phyloP scores from a whole-genome alignment of 768 basidiomycete species.

The Auricularia heimuer region DNA sequence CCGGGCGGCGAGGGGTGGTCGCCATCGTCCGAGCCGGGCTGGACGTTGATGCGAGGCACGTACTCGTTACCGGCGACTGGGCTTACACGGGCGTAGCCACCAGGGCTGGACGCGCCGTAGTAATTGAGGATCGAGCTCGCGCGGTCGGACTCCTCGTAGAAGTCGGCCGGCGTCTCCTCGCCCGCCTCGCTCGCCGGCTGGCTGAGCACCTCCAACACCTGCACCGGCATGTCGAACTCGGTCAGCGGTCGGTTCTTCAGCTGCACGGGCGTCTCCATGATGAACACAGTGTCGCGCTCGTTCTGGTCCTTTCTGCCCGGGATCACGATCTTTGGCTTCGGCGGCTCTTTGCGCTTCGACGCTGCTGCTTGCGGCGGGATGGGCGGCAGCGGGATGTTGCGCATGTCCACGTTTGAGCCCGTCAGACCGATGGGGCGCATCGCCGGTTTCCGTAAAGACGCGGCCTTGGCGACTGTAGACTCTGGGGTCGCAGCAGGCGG shows the following conservation, averaged over 20 bases:
- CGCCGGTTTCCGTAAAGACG: not conserved
- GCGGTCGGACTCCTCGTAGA: not conserved
- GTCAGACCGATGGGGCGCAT: not conserved
- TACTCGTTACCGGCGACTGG: not conserved
- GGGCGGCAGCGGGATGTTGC: not conserved
- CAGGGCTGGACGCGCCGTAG: conserved; percentile 1
- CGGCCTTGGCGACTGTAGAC: not conserved
- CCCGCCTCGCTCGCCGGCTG: not conserved
- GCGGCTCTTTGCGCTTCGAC: not conserved
- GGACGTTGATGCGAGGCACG: not conserved
- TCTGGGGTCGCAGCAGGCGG: not conserved
- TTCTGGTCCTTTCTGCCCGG: not conserved
- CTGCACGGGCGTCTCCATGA: conserved; percentile 1
- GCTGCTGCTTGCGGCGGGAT: not conserved
- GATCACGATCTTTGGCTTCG: not conserved
- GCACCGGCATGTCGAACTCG: not conserved
- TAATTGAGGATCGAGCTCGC: not conserved
- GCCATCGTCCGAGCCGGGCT: not conserved
- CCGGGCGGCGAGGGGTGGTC: not conserved
- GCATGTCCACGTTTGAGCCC: not conserved
- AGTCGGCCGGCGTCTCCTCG: not conserved
- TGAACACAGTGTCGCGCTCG: not conserved
- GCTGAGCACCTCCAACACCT: not conserved
- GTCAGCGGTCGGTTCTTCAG: not conserved
- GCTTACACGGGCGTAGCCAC: not conserved